A percentile compares a stretch with the other conserved stretches of the same genome.
phyloP scores from a whole-genome alignment of 805 yeast species.

The Kuraishia floccosa region DNA sequence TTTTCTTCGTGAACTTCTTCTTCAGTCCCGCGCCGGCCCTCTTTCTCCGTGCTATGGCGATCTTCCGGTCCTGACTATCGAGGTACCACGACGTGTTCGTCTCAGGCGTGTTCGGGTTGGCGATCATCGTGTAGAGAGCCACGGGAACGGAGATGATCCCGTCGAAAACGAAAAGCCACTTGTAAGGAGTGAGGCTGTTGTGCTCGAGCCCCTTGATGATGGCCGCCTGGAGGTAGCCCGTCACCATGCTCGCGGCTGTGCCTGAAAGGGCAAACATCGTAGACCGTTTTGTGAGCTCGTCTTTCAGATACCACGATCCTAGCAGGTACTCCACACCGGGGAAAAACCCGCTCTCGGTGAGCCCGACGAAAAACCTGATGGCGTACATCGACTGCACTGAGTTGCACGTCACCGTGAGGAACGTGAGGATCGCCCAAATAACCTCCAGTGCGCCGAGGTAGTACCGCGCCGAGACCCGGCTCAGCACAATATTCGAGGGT shows the following conservation, averaged over 20 bases:
- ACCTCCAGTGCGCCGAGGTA: constrained; percentile 32
- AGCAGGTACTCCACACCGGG: constrained; percentile 34
- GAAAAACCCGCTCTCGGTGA: constrained; percentile 36
- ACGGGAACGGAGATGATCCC: constrained; percentile 24
- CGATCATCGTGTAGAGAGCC: constrained; percentile 28
- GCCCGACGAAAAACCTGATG: constrained; percentile 26
- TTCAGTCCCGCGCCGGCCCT: constrained; percentile 27
- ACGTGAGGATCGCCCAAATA: constrained; percentile 29
- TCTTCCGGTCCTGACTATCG: constrained; percentile 26
- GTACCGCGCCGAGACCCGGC: constrained; percentile 28
- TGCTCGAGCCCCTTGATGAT: constrained; percentile 14
- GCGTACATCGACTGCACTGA: constrained; percentile 17
- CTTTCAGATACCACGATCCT: constrained; percentile 23
- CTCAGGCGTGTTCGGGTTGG: constrained; percentile 35
- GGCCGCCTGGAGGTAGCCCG: constrained; percentile 26
- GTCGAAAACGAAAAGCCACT: constrained; percentile 36
- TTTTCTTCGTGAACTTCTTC: constrained; percentile 25
- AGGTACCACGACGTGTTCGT: constrained; percentile 31
- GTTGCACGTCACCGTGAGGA: constrained; percentile 21
- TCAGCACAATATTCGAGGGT: constrained; percentile 33
- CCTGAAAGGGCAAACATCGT: constrained; percentile 23
- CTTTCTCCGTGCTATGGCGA: constrained; percentile 35
- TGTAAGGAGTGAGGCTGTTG: constrained; percentile 19
- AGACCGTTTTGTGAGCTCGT: constrained; percentile 24
- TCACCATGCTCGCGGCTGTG: constrained; percentile 20